These are phyloP conservation scores for Exophiala alcalophila DNA, from an alignment of 2,329 filamentous ascomycete genomes.

Conservation along the genomic window DNA sequence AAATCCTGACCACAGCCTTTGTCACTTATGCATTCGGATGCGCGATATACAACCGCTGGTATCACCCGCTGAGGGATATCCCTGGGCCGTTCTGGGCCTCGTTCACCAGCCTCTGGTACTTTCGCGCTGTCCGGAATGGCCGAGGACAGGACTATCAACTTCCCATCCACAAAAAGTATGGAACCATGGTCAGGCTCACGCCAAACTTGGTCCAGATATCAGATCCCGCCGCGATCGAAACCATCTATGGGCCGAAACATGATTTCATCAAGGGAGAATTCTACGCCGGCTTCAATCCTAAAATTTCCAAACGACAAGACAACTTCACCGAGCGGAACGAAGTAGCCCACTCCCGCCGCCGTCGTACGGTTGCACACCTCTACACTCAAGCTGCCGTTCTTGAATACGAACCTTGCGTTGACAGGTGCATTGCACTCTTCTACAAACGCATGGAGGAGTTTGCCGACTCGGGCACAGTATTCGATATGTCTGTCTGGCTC, in stretches of 20 bases:
- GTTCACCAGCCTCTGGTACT: slow-evolving; percentile 25
- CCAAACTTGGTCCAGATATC: slow-evolving; percentile 22
- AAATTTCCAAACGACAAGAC: slow-evolving; percentile 16
- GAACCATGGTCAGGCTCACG: slow-evolving; percentile 22
- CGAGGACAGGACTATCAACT: slow-evolving; percentile 18
- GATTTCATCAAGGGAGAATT: slow-evolving; percentile 22
- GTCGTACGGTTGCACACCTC: slow-evolving; percentile 18
- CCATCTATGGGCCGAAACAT: slow-evolving; percentile 19
- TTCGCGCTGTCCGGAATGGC: slow-evolving; percentile 16
- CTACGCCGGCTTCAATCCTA: slow-evolving; percentile 22
- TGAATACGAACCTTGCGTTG: slow-evolving; percentile 28
- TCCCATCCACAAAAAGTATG: slow-evolving; percentile 28
- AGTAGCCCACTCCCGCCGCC: slow-evolving; percentile 16
- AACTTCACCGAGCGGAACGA: slow-evolving; percentile 24
- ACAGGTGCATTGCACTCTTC: slow-evolving; percentile 25
- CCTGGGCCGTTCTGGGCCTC: slow-evolving; percentile 27
- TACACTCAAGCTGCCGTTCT: slow-evolving; percentile 27
- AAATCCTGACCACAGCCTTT: slow-evolving; percentile 4
- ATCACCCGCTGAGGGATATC: slow-evolving; percentile 22
- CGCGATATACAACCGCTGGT: slow-evolving; percentile 23
- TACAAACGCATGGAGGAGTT: slow-evolving; percentile 22
- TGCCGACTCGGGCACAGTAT: slow-evolving; percentile 5
- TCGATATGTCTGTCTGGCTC: slow-evolving; percentile 25
- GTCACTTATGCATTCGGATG: slow-evolving; percentile 12
- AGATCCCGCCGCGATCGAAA: slow-evolving; percentile 22